Conservation (phyloP, 176 grass and related monocot genomes). For the Ensete glaucum region DNA sequence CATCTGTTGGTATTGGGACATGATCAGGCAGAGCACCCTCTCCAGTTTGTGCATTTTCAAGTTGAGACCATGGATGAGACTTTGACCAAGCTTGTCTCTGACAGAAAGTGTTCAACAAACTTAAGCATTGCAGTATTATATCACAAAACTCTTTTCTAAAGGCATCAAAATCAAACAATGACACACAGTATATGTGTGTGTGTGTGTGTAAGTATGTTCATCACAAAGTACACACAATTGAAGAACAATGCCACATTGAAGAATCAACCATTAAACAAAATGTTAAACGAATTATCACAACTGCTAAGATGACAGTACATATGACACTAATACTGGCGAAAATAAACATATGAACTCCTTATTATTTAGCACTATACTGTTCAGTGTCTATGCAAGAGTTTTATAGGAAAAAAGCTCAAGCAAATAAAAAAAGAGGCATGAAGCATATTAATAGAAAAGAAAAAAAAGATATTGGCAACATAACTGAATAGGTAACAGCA, state of each 20-base stretch:
- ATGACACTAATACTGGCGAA: not conserved
- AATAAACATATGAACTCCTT: not conserved
- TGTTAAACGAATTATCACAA: not conserved
- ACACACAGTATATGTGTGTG: not conserved
- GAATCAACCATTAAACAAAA: not conserved
- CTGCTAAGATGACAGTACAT: not conserved
- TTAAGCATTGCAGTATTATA: not conserved
- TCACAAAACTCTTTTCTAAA: not conserved
- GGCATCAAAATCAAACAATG: not conserved
- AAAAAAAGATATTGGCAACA: too few relatives aligned
- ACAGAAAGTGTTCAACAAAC: not conserved
- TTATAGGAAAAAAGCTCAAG: too few relatives aligned
- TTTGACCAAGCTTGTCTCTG: conserved; percentile 35
- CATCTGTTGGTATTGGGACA: conserved; percentile 76
- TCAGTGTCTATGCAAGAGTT: not conserved
- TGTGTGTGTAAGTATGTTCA: not conserved
- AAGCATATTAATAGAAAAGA: too few relatives aligned
- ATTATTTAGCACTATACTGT: not conserved
- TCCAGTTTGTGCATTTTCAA: conserved; percentile 26
- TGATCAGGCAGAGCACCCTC: conserved; percentile 26
- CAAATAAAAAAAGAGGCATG: too few relatives aligned
- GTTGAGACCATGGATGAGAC: conserved; percentile 29
- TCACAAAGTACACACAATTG: not conserved
- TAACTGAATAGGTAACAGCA: too few relatives aligned
- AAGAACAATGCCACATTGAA: not conserved